A percentile compares a stretch with the other conserved stretches of the same genome.
These are phyloP conservation scores for Filosporella fistucella DNA, from an alignment of 495 filamentous ascomycete genomes.

Conservation along the genomic window DNA sequence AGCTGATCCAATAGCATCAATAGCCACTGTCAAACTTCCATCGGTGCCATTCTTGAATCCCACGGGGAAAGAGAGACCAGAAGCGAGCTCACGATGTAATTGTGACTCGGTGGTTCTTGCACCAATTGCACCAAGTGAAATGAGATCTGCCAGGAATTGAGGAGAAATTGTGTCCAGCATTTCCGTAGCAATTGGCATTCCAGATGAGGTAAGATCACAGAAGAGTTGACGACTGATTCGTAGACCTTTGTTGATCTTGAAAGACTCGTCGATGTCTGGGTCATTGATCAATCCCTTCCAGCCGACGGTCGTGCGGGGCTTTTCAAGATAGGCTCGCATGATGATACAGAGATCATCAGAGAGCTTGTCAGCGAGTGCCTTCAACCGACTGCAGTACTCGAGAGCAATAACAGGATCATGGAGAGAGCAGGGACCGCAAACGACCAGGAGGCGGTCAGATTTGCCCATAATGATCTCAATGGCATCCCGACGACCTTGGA, in stretches of 20 bases:
- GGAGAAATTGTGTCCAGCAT: conserved; percentile 99
- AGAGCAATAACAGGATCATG: conserved; percentile 87
- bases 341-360: conserved; percentile 82
- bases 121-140: conserved; percentile 93
- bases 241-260: conserved; percentile 98
- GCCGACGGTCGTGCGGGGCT: conserved; percentile 96
- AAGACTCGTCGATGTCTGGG: conserved; percentile 94
- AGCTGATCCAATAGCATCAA: conserved; percentile 92
- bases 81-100: conserved; percentile 90
- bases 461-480: conserved; percentile 73
- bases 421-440: conserved; percentile 94
- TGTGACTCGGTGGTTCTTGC: conserved; percentile 97
- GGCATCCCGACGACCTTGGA: conserved; percentile 78
- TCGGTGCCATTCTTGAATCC: conserved; percentile 99
- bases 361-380: conserved; percentile 67
- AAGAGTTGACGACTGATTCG: conserved; percentile 85
- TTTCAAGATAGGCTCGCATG: conserved; percentile 99
- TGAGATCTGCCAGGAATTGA: conserved; percentile 86
- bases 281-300: conserved; percentile 99
- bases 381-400: conserved; percentile 79
- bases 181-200: conserved; percentile 92
- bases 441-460: conserved; percentile 85
- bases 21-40: conserved; percentile 88
- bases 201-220: conserved; percentile 75
- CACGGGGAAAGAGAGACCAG: conserved; percentile 95